These are phyloP conservation scores for Candida adriatica DNA, from an alignment of 805 yeast genomes.

Conservation along the genomic window DNA sequence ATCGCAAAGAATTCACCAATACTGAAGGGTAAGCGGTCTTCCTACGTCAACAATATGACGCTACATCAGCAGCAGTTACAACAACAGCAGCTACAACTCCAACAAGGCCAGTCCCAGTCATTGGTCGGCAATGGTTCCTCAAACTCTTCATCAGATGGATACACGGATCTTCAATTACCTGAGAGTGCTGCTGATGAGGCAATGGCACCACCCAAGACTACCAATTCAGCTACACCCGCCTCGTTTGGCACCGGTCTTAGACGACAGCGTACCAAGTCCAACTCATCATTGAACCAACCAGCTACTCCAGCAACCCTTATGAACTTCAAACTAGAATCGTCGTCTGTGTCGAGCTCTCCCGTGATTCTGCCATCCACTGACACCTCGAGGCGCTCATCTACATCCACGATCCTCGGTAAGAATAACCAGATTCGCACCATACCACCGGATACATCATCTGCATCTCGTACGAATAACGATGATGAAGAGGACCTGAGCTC, in stretches of 20 bases:
- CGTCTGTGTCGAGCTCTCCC: slow-evolving; percentile 13
- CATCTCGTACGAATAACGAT: slow-evolving; percentile 7
- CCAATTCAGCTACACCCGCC: slow-evolving; percentile 1
- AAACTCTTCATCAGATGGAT: slow-evolving; percentile 3
- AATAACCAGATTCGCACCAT: slow-evolving; percentile 1
- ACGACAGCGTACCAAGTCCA: slow-evolving; percentile 13
- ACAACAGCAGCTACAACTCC: too few relatives aligned
- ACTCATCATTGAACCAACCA: slow-evolving; percentile 19
- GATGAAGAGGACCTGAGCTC: slow-evolving; percentile 12
- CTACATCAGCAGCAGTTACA: slow-evolving; percentile 15
- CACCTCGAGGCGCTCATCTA: slow-evolving; percentile 13
- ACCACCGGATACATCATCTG: slow-evolving; percentile 8
- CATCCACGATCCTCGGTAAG: slow-evolving; percentile 5
- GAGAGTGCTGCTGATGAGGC: slow-evolving; percentile 2
- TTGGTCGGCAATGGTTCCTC: slow-evolving; percentile 1
- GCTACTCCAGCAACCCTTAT: slow-evolving; percentile 24
- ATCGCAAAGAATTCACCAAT: slow-evolving; percentile 33
- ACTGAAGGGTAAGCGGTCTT: slow-evolving; percentile 25
- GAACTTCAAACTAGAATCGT: slow-evolving; percentile 17
- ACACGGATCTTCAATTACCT: slow-evolving; percentile 1
- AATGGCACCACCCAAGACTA: slow-evolving; percentile 21
- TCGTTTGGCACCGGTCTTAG: slow-evolving; percentile 9
- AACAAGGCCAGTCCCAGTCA: too few relatives aligned
- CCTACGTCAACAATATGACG: slow-evolving; percentile 12
- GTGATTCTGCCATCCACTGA: slow-evolving; percentile 18